Evolutionary conservation across 1,284 basidiomycete genomes (phyloP), one percentile per base, ranked within the genome.

Genomic region (Violaceomyces palustris): DNA sequence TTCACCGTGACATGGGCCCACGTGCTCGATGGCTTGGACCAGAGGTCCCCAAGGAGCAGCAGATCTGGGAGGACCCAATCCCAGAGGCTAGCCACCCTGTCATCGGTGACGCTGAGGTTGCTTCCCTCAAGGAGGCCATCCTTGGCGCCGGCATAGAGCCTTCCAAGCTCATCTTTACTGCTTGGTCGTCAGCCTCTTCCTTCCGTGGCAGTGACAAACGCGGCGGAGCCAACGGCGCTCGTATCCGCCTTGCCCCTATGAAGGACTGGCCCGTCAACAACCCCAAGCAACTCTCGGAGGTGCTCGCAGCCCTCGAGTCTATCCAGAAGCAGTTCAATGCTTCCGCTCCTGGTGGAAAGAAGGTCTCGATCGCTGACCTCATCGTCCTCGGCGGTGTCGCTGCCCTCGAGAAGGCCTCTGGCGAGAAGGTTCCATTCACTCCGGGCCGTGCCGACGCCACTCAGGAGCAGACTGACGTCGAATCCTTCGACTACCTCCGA

Each of bases 1-100:
- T 55, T 34, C 52, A 55, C 52, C 52, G 52, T 43, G 52, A 55
- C 42, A 55, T 55, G 52, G 52, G 52, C 38, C 52, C 52, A 4
- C 46, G 44, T 17, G 31, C 47, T 2, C 46, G 47, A 35, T 55
- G 47, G 46, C 46, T 50, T 33, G 52, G 52, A 19, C 52, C 52
- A 43, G 46, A 55, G 43, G 35, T 55, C 19, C 52, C 52, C 40
- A 45, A 55, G 44, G 52, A 55, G 44, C 23, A 23, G 1, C 39
- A 50, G 31, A 49, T 55, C 35, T 55, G 52, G 52, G 43, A 55
- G 43, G 52, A 55, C 43, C 52, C 52, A 15, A 43, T 49, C 14
- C 47, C 46, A 12, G 6, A 37, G 6, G 41, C 33, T 34, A 33
- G 46, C 33, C 43, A 55, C 47, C 27, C 51, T 18, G 45, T 53